Evolutionary conservation across 1,284 basidiomycete species (phyloP).

Genomic region (Malassezia globosa): DNA sequence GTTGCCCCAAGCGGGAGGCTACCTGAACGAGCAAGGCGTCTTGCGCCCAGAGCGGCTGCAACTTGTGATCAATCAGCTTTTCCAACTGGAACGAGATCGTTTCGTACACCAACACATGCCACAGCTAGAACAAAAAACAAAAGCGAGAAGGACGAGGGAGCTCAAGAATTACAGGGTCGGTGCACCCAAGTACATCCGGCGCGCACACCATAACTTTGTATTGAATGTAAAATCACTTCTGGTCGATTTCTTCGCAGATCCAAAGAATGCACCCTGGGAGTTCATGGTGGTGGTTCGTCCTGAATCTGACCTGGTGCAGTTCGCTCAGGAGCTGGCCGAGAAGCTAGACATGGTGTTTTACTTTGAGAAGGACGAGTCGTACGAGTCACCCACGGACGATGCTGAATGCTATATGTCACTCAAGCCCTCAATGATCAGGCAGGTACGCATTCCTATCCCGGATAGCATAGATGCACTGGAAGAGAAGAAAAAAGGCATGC

Average conservation of each 20-base stretch:
- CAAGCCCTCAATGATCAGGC: background rate
- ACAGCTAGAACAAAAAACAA: constrained; percentile 46
- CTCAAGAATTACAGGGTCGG: no score
- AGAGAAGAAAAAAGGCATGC: background rate
- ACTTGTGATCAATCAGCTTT: constrained; percentile 75
- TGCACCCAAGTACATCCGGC: background rate
- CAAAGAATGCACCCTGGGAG: constrained; percentile 25
- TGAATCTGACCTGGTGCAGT: constrained; percentile 9
- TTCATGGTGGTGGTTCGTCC: constrained; percentile 24
- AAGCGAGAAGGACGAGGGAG: constrained; percentile 8
- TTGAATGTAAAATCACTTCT: constrained; percentile 18
- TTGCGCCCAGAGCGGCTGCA: constrained; percentile 74
- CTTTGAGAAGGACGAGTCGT: constrained; percentile 3
- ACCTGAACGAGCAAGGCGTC: constrained; percentile 77
- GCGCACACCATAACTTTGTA: background rate
- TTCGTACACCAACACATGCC: constrained; percentile 81
- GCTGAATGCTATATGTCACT: background rate
- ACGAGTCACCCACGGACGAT: background rate
- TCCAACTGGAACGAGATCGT: constrained; percentile 70
- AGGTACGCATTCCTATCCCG: background rate
- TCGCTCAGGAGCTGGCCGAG: background rate
- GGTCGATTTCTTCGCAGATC: constrained; percentile 14
- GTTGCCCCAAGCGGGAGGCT: constrained; percentile 74
- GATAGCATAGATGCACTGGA: background rate
- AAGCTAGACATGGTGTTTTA: background rate